Percentiles rank a stretch among this genome's conserved stretches.
Evolutionary conservation across 2,329 filamentous ascomycete species (phyloP).

Genomic region (Phaeosphaeria sp.): DNA sequence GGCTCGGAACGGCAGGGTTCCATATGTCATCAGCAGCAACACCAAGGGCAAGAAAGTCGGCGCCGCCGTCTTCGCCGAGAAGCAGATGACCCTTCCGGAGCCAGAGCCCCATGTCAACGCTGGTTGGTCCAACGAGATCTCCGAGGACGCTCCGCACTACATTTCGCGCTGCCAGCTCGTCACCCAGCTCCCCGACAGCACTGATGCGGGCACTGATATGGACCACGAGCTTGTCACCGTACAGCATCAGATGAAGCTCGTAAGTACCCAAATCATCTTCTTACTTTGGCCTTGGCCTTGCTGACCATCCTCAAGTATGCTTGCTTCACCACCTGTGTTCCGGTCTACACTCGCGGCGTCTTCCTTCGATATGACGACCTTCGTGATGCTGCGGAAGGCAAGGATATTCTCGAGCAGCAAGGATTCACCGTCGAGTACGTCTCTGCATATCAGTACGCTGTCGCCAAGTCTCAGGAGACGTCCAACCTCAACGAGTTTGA

Average conservation of each 20-base stretch:
- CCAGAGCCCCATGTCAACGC: constrained; percentile 18
- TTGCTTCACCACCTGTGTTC: constrained; percentile 30
- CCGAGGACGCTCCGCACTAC: constrained; percentile 21
- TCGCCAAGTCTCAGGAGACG: constrained; percentile 34
- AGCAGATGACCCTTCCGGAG: constrained; percentile 20
- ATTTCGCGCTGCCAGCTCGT: constrained; percentile 36
- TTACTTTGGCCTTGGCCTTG: neutral
- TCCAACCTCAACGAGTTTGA: constrained; percentile 36
- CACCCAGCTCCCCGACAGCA: constrained; percentile 24
- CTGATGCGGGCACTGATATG: constrained; percentile 26
- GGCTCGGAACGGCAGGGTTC: constrained; percentile 19
- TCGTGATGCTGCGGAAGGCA: constrained; percentile 39
- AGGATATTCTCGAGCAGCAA: constrained; percentile 28
- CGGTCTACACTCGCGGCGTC: constrained; percentile 30
- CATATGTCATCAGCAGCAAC: constrained; percentile 17
- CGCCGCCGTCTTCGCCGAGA: constrained; percentile 8
- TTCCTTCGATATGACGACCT: constrained; percentile 49
- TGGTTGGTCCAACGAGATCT: constrained; percentile 37
- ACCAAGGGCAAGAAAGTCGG: constrained; percentile 11
- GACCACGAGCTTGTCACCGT: constrained; percentile 33
- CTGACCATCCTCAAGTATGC: constrained; percentile 33
- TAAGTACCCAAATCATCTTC: constrained; percentile 16
- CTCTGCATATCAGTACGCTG: constrained; percentile 29
- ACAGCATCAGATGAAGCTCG: constrained; percentile 38
- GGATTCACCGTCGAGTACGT: constrained; percentile 29